Percentiles rank a stretch among this genome's conserved stretches.
Evolutionary conservation across 2,329 filamentous ascomycete species (phyloP).

Genomic region (Colletotrichum caudatum): DNA sequence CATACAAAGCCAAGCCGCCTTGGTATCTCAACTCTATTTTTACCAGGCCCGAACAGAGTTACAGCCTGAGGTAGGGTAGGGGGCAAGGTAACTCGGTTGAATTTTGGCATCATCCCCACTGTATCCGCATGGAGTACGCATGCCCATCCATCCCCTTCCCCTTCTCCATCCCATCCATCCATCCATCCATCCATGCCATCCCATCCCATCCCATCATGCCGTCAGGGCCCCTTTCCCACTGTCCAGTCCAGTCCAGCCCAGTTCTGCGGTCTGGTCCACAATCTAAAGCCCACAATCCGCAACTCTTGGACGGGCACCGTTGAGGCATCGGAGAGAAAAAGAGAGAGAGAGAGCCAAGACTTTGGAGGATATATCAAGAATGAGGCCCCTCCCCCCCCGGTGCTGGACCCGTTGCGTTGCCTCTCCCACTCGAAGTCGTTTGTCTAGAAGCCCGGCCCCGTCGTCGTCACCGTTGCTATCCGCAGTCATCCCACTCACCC

Average conservation of each 20-base stretch:
- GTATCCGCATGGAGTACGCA: slow-evolving; percentile 21
- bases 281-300: slow-evolving; percentile 21
- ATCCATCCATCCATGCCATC: background rate
- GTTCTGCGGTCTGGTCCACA: slow-evolving; percentile 27
- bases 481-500: slow-evolving; percentile 1
- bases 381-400: slow-evolving; percentile 32
- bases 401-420: background rate
- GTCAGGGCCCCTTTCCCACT: slow-evolving; percentile 25
- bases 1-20: too few species aligned
- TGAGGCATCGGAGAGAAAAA: slow-evolving; percentile 1
- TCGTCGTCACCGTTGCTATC: slow-evolving; percentile 16
- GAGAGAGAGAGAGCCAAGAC: slow-evolving; percentile 29
- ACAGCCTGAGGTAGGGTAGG: too few species aligned
- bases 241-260: slow-evolving; percentile 2
- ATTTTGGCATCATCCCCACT: too few species aligned
- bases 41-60: too few species aligned
- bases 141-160: slow-evolving; percentile 18
- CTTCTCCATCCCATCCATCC: slow-evolving; percentile 34
- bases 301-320: slow-evolving; percentile 27
- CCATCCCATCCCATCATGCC: slow-evolving; percentile 20
- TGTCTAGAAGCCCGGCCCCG: background rate
- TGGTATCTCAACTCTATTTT: too few species aligned
- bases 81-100: too few species aligned
- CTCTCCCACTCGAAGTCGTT: slow-evolving; percentile 8
- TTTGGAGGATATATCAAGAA: slow-evolving; percentile 38